Evolutionary conservation across 2,329 filamentous ascomycete genomes (phyloP), one percentile per base, ranked within the genome.

Genomic region (Triangularia setosa): DNA sequence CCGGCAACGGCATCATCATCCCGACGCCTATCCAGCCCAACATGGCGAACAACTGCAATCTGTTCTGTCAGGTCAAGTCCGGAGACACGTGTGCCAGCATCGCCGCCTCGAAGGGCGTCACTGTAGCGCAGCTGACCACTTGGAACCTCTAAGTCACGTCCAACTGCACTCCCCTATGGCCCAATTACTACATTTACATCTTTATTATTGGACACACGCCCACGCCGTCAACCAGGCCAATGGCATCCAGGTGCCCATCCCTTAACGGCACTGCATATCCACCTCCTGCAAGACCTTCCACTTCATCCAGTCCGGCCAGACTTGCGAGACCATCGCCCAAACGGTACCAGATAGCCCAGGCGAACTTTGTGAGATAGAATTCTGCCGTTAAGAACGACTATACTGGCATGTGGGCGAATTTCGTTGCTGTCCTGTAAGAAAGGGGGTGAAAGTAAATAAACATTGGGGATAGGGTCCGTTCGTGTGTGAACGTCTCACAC

Each of bases 1-100:
- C 16, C 28, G 52, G 64, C 35, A 64, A 67, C 58, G 69, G 61
- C 27, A 67, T 71, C 44, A 61, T 53, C 7, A 69, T 66, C 7
- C 69, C 69, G 12, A 54, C 53, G 24, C 67, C 69, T 12, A 64
- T 53, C 28, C 69, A 70, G 57, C 52, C 62, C 21, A 62, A 55
- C 60, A 72, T 72, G 57, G 66, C 68, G 5, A 35, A 18, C 60
- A 69, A 68, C 65, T 69, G 69, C 55, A 30, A 52, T 16, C 4
- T 12, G 3, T 67, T 64, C 62, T 57, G 65, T 58, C 44, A 56
- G 12, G 62, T 67, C 14, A 58, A 61, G 48, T 23, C 24, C 2
- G 65, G 63, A 12, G 59, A 66, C 25, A 44, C 40, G 11, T 69
- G 66, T 35, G 24, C 33, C n/a, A n/a, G 9, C 54, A 21, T 69